Percentiles rank a stretch among this genome's conserved stretches.
These are phyloP conservation scores for Euphrasia arctica DNA, from an alignment of 305 asterid species.

Conservation along the genomic window DNA sequence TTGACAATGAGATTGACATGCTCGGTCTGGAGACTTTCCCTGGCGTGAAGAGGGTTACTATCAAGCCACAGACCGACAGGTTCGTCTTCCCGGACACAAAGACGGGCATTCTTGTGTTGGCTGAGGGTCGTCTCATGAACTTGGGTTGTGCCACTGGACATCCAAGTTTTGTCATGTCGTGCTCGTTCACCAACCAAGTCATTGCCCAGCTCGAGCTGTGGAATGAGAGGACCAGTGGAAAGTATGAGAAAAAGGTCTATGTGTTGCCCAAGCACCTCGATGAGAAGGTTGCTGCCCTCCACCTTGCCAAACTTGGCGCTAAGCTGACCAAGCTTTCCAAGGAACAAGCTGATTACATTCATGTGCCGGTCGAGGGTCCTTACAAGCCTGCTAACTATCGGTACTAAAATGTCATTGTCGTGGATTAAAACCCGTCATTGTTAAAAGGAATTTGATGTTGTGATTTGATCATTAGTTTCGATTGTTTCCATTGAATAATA, in stretches of 20 bases:
- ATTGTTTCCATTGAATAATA: background rate
- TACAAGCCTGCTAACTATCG: conserved; percentile 62
- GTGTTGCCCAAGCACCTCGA: conserved; percentile 60
- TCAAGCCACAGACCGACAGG: conserved; percentile 57
- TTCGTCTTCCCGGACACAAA: conserved; percentile 49
- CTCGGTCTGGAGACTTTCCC: conserved; percentile 50
- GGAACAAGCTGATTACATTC: conserved; percentile 60
- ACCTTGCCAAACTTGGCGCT: conserved; percentile 60
- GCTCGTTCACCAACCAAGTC: conserved; percentile 61
- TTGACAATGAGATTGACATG: conserved; percentile 59
- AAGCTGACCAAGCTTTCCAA: conserved; percentile 51
- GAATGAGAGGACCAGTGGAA: conserved; percentile 46
- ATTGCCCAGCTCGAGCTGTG: conserved; percentile 59
- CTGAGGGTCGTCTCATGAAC: conserved; percentile 64
- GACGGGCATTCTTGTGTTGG: conserved; percentile 45
- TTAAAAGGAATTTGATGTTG: background rate
- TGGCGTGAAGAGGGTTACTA: conserved; percentile 49
- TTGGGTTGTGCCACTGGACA: conserved; percentile 68
- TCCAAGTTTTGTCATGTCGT: conserved; percentile 64
- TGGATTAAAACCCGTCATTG: background rate
- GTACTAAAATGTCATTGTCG: conserved; percentile 31
- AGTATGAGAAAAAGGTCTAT: conserved; percentile 51
- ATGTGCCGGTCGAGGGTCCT: conserved; percentile 59
- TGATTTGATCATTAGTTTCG: background rate
- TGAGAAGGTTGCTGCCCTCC: conserved; percentile 68